Percentiles rank a stretch among this genome's conserved stretches.
phyloP scores from a whole-genome alignment of 2,329 filamentous ascomycete genomes.

The Chaetomium olivaceum region DNA sequence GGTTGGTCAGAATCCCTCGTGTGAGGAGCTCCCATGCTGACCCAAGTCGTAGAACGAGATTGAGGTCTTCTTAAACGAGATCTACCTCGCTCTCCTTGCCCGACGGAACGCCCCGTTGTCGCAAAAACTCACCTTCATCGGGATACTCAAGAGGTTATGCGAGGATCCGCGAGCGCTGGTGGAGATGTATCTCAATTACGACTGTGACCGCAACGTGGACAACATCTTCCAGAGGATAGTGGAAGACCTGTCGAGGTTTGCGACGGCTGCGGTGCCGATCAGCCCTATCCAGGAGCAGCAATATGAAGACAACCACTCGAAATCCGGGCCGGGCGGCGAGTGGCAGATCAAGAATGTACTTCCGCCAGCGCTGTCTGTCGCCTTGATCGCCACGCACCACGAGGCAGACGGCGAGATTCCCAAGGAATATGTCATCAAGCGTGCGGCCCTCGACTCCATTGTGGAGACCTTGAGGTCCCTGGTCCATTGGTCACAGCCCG shows the following conservation, averaged over 20 bases:
- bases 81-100: slow-evolving; percentile 89
- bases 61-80: slow-evolving; percentile 96
- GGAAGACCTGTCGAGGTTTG: slow-evolving; percentile 87
- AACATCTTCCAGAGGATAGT: slow-evolving; percentile 97
- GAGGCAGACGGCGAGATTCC: slow-evolving; percentile 72
- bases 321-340: slow-evolving; percentile 62
- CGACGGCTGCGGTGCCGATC: slow-evolving; percentile 74
- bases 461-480: slow-evolving; percentile 87
- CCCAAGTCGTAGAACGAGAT: slow-evolving; percentile 78
- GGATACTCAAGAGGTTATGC: slow-evolving; percentile 79
- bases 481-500: slow-evolving; percentile 80
- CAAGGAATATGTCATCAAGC: slow-evolving; percentile 87
- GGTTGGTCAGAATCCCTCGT: slow-evolving; percentile 48
- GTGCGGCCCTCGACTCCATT: slow-evolving; percentile 81
- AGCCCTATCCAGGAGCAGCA: slow-evolving; percentile 77
- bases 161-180: slow-evolving; percentile 86
- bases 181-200: slow-evolving; percentile 96
- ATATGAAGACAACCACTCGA: slow-evolving; percentile 77
- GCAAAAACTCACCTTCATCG: slow-evolving; percentile 91
- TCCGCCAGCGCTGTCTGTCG: slow-evolving; percentile 81
- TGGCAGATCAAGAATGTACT: slow-evolving; percentile 87
- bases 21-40: slow-evolving; percentile 1
- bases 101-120: slow-evolving; percentile 81
- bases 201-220: slow-evolving; percentile 92
- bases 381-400: slow-evolving; percentile 63